Conservation (phyloP, 805 yeast species). For the Candida piceae region DNA sequence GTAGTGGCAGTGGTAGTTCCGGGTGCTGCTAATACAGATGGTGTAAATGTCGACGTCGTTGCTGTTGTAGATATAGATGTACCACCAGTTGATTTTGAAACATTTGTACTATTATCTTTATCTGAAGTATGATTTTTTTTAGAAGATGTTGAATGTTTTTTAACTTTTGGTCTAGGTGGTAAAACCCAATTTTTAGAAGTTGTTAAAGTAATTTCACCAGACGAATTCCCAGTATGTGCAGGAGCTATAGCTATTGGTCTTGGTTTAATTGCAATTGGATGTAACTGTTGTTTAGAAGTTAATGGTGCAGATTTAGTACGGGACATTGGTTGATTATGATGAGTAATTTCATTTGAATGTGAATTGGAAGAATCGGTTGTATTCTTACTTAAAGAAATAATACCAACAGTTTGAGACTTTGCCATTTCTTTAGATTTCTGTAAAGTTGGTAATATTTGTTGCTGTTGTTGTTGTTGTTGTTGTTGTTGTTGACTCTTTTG, state of each 20-base stretch:
- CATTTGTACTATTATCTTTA: not conserved
- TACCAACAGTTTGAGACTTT: constrained; percentile 1
- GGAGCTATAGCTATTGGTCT: constrained; percentile 23
- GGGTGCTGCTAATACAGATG: too few species aligned
- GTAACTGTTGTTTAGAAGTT: constrained; percentile 12
- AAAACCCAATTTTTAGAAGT: constrained; percentile 43
- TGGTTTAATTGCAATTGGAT: constrained; percentile 29
- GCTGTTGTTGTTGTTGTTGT: not conserved
- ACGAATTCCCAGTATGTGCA: constrained; percentile 8
- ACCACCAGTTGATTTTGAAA: too few species aligned
- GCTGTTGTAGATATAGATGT: too few species aligned
- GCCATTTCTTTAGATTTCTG: not conserved
- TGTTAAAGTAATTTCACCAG: constrained; percentile 30
- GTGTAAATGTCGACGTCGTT: too few species aligned
- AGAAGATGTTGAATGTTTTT: constrained; percentile 12
- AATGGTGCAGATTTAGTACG: constrained; percentile 10
- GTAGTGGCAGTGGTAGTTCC: too few species aligned
- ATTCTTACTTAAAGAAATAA: not conserved
- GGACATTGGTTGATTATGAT: constrained; percentile 4
- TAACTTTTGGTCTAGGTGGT: constrained; percentile 48
- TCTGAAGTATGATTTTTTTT: too few species aligned
- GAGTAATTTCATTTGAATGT: not conserved
- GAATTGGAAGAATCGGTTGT: too few species aligned
- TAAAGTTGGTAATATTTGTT: not conserved
- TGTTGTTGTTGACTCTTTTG: not conserved